Evolutionary conservation across 2,329 filamentous ascomycete genomes (phyloP), one percentile per base, ranked within the genome.

Genomic region (Thyridium curvatum): DNA sequence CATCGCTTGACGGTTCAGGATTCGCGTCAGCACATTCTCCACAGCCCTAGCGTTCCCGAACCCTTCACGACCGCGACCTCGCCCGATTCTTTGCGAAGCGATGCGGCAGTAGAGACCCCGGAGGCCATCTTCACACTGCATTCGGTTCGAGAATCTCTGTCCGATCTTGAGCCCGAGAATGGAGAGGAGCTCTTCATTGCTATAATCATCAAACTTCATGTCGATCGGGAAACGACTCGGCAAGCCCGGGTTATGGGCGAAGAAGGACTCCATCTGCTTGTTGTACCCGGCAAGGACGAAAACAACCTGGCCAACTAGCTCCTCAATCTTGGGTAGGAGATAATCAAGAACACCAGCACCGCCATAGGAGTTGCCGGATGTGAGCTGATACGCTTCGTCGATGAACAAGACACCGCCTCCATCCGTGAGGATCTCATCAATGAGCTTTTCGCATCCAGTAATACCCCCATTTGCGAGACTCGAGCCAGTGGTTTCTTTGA

Each of bases 311-410:
- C 84, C 84, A 0, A 69, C 73, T 1, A 78, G 65, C 37, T 87
- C 86, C 48, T 90, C 85, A 1, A 88, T 74, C 48, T 89, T 83
- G 0, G 82, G 70, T 0, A 91, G 70, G 0, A 91, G 63, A 43
- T 72, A 86, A 44, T 91, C 84, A 0, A 91, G 62, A 0, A 88
- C 82, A 0, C 72, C 69, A 1, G 60, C 64, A 0, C 84, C 84
- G 1, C 74, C 74, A 3, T 54, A 49, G 16, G 62, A 82, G 40
- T 76, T 74, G 0, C 72, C 72, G 1, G 74, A 76, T 0, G 77
- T 70, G 0, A 91, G 65, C 46, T 90, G 84, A 50, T 91, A 89
- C 0, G 85, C 84, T 54, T 91, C 85, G 43, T 91, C 86, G 16
- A 91, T 82, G 51, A 91, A 90, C 2, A 87, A 51, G 0, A 80